Conservation (phyloP, 768 basidiomycete species). For the Xerocomellus chrysenteron region DNA sequence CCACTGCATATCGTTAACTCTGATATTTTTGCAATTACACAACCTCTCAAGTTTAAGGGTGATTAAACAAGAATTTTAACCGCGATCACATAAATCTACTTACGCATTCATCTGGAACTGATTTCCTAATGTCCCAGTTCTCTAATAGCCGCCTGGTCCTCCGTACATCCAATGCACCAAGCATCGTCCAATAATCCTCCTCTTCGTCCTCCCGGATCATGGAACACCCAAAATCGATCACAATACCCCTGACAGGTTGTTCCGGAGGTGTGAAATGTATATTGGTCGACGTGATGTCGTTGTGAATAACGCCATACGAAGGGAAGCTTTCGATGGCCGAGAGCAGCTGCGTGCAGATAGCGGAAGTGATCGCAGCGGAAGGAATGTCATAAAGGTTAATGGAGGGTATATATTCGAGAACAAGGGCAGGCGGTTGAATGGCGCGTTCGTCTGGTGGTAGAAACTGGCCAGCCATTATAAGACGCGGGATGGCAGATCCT, state of each 20-base stretch:
- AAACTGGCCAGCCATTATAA: neutral
- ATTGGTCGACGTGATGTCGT: neutral
- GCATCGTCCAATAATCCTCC: neutral
- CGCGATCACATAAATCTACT: neutral
- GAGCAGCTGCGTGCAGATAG: neutral
- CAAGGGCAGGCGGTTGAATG: neutral
- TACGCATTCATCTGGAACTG: neutral
- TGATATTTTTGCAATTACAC: too few relatives aligned
- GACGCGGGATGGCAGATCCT: neutral
- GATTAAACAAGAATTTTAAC: too few relatives aligned
- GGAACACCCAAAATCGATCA: neutral
- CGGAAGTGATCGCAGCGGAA: neutral
- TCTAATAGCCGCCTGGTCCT: neutral
- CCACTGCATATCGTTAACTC: too few relatives aligned
- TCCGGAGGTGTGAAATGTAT: neutral
- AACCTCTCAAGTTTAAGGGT: too few relatives aligned
- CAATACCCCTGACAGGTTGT: neutral
- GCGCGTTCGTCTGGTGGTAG: constrained; percentile 1
- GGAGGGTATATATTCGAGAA: constrained; percentile 10
- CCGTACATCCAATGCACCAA: neutral
- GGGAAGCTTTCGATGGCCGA: neutral
- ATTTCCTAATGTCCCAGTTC: neutral
- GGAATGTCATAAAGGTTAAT: neutral
- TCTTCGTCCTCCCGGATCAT: neutral
- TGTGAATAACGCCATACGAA: neutral